Conservation (phyloP, 345 rosid species). For the Eutrema heterophyllum region DNA sequence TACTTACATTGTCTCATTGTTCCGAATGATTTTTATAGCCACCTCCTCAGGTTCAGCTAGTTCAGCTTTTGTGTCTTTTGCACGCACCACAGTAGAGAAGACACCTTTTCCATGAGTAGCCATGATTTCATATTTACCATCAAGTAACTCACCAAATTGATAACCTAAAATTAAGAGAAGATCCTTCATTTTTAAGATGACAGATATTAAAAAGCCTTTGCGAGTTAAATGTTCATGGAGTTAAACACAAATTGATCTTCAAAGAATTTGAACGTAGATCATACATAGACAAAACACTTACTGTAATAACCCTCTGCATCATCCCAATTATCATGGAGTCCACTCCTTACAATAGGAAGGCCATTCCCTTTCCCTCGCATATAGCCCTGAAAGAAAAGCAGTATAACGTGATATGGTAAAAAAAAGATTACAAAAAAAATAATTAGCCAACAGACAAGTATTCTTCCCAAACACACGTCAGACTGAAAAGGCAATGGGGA, state of each 20-base stretch:
- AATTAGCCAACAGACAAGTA: not conserved
- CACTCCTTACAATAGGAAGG: conserved; percentile 1
- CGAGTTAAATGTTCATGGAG: no score
- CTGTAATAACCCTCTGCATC: conserved; percentile 94
- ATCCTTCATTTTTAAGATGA: not conserved
- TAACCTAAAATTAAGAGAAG: conserved; percentile 42
- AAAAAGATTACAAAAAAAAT: not conserved
- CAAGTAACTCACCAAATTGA: conserved; percentile 86
- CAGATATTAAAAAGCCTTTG: not conserved
- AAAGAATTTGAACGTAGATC: not conserved
- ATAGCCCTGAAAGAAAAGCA: not conserved
- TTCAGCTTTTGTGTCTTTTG: conserved; percentile 62
- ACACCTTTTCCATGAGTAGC: conserved; percentile 98
- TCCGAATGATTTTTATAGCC: conserved; percentile 91
- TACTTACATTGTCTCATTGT: conserved; percentile 86
- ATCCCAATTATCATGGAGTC: conserved; percentile 93
- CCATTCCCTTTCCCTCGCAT: conserved; percentile 44
- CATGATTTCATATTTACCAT: conserved; percentile 74
- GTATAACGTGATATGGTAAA: not conserved
- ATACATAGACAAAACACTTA: conserved; percentile 35
- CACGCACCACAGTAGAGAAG: conserved; percentile 89
- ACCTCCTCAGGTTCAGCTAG: conserved; percentile 60
- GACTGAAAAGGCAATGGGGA: no score
- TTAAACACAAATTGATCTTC: not conserved
- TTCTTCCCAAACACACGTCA: no score